A percentile compares a stretch with the other conserved stretches of the same genome.
phyloP scores from a whole-genome alignment of 2,329 filamentous ascomycete species.

The Aureobasidium sp. region DNA sequence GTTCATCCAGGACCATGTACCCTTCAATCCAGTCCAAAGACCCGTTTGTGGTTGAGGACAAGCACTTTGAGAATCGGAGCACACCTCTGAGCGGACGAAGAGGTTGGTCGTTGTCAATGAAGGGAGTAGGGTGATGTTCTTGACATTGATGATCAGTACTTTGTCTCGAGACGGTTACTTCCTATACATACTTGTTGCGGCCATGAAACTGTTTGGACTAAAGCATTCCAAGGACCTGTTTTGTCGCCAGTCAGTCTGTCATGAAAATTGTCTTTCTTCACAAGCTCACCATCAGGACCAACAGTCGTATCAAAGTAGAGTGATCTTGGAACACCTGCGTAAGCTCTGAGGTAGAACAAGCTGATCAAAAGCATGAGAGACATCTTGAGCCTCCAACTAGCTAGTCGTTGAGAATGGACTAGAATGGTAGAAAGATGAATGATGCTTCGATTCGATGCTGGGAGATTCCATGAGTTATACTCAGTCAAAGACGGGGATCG shows the following conservation, averaged over 20 bases:
- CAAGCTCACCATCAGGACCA: slow-evolving; percentile 2
- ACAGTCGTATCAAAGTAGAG: background rate
- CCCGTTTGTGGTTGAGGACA: background rate
- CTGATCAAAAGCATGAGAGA: background rate
- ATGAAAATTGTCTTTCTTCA: background rate
- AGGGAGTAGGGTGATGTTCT: slow-evolving; percentile 1
- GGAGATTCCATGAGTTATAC: background rate
- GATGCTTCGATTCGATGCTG: too few relatives aligned
- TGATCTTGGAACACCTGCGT: background rate
- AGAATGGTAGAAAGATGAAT: background rate
- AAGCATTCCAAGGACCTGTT: background rate
- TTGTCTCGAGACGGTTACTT: background rate
- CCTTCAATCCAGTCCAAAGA: background rate
- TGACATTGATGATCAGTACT: background rate
- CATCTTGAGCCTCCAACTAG: background rate
- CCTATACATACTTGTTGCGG: background rate
- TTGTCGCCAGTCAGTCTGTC: background rate
- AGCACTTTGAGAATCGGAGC: background rate
- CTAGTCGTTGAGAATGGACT: background rate
- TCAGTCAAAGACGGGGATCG: background rate
- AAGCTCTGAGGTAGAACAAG: background rate
- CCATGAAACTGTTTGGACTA: background rate
- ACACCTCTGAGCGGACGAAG: background rate
- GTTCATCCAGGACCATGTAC: background rate
- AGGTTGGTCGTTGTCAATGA: background rate